Evolutionary conservation across 192 early-diverging fungal genomes (phyloP).

Genomic region (Funneliformis mosseae): DNA sequence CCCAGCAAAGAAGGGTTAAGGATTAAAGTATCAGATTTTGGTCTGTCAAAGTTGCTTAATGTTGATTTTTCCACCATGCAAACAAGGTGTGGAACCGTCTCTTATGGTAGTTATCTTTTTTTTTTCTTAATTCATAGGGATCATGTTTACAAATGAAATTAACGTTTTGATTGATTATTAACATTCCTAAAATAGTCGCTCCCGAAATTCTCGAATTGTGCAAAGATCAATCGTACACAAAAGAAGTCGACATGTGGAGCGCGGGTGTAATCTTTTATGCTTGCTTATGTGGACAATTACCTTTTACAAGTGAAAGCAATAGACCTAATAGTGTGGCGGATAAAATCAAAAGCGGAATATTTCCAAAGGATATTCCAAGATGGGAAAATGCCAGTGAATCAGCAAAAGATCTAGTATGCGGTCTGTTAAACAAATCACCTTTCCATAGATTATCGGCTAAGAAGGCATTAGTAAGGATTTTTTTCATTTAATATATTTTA

Average conservation of each 20-base stretch:
- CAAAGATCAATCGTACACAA: conserved; percentile 64
- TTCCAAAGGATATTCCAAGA: background rate
- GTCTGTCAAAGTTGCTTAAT: conserved; percentile 69
- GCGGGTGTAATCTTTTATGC: conserved; percentile 95
- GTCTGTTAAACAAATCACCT: background rate
- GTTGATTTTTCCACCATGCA: conserved; percentile 63
- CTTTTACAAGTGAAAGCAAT: conserved; percentile 53
- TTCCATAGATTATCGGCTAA: background rate
- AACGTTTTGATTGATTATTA: no score
- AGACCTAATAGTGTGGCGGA: background rate
- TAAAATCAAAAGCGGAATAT: background rate
- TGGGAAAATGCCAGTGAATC: background rate
- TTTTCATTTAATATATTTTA: background rate
- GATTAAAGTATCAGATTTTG: conserved; percentile 96
- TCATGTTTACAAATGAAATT: background rate
- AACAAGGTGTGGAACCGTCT: conserved; percentile 88
- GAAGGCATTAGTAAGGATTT: background rate
- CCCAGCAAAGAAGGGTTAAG: conserved; percentile 54
- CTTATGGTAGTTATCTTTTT: conserved; percentile 53
- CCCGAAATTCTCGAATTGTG: conserved; percentile 79
- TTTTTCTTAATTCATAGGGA: background rate
- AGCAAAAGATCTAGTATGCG: background rate
- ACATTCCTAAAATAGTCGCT: conserved; percentile 56
- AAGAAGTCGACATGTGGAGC: conserved; percentile 91
- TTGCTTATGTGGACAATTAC: conserved; percentile 85